Conservation (phyloP, 176 grass and related monocot genomes). For the Rhynchospora breviuscula region DNA sequence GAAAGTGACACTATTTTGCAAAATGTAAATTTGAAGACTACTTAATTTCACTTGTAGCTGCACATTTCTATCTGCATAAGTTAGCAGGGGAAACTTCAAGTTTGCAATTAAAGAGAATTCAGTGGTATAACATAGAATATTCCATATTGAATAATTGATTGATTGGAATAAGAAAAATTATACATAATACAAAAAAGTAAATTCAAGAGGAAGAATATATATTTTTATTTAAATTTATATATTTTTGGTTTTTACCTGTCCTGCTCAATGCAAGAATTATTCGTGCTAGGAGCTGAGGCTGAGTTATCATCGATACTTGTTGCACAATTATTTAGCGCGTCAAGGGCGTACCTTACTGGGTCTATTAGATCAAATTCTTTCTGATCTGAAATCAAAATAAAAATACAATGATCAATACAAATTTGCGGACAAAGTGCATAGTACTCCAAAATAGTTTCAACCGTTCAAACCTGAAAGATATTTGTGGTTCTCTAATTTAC, state of each 20-base stretch:
- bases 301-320: not conserved
- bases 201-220: not conserved
- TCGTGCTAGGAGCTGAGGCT: not conserved
- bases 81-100: not conserved
- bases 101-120: not conserved
- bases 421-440: not conserved
- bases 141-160: not conserved
- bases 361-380: conserved; percentile 25
- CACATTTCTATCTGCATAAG: too few species aligned
- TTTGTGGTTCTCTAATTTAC: not conserved
- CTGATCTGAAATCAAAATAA: conserved; percentile 15
- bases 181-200: not conserved
- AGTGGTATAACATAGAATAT: not conserved
- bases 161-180: not conserved
- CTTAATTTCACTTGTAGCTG: too few species aligned
- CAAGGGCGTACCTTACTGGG: conserved; percentile 7
- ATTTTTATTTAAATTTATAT: not conserved
- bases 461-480: conserved; percentile 25
- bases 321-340: conserved; percentile 7
- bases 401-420: not conserved
- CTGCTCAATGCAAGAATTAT: not conserved
- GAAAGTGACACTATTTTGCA: not conserved
- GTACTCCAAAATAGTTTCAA: not conserved
- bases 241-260: conserved; percentile 19
- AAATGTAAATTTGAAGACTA: not conserved